These are phyloP conservation scores for Trichothecium roseum DNA, from an alignment of 2,329 filamentous ascomycete genomes.

Conservation along the genomic window DNA sequence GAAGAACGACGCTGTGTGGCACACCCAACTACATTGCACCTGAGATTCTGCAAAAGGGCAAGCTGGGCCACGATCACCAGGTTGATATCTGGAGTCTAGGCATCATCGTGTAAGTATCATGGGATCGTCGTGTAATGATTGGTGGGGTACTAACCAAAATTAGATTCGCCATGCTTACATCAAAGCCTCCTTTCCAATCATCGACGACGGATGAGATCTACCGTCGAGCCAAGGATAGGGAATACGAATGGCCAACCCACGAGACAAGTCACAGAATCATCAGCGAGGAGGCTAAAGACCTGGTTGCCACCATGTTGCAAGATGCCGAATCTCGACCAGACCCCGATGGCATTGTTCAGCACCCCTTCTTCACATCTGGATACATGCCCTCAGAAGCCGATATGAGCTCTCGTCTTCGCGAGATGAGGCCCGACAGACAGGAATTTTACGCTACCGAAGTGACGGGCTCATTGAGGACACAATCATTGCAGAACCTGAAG, in stretches of 20 bases:
- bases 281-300: conserved; percentile 64
- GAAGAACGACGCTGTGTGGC: conserved; percentile 88
- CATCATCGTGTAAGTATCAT: conserved; percentile 72
- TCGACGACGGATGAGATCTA: conserved; percentile 82
- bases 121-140: background rate
- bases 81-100: conserved; percentile 98
- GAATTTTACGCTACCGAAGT: conserved; percentile 45
- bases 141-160: background rate
- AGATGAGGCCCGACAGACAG: conserved; percentile 44
- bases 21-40: conserved; percentile 98
- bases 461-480: conserved; percentile 30
- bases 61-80: conserved; percentile 92
- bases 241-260: conserved; percentile 69
- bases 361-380: conserved; percentile 68
- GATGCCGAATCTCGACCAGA: conserved; percentile 65
- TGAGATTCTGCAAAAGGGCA: conserved; percentile 88
- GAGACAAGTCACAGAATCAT: conserved; percentile 59
- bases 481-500: conserved; percentile 41
- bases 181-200: conserved; percentile 93
- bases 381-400: conserved; percentile 57
- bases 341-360: conserved; percentile 68
- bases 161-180: conserved; percentile 92
- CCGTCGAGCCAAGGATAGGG: conserved; percentile 55
- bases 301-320: conserved; percentile 66
- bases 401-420: conserved; percentile 47